A percentile compares a stretch with the other conserved stretches of the same genome.
Evolutionary conservation across 352 stramenopile genomes (phyloP).

Genomic region (Globisporangium okanoganense): DNA sequence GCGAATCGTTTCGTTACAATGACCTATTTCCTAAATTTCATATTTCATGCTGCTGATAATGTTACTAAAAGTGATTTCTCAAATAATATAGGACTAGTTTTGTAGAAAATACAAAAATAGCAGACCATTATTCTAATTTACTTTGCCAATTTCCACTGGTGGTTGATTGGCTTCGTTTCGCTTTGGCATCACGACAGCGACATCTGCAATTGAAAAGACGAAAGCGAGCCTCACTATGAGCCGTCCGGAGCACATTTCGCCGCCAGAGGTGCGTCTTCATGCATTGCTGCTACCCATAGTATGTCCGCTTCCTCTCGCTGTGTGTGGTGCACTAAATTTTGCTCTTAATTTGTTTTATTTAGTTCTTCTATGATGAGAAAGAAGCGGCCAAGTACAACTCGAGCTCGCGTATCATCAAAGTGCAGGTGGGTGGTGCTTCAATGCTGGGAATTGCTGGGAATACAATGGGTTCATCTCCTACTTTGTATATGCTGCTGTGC

Average conservation of each 20-base stretch:
- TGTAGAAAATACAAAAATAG: neutral
- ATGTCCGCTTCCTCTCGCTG: neutral
- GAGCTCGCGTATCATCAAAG: conserved; percentile 90
- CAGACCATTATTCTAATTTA: neutral
- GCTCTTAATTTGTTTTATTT: neutral
- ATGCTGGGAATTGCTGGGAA: neutral
- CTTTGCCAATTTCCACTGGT: neutral
- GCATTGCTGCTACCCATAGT: neutral
- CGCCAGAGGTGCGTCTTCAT: conserved; percentile 57
- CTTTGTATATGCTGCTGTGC: neutral
- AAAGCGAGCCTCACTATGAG: conserved; percentile 47
- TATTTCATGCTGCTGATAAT: too few relatives aligned
- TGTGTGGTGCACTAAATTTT: neutral
- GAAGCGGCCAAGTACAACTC: conserved; percentile 92
- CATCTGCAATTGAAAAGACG: conserved; percentile 2
- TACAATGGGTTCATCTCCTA: neutral
- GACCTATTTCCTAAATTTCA: too few relatives aligned
- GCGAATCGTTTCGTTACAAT: too few relatives aligned
- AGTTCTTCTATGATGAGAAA: conserved; percentile 92
- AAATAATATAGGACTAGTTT: neutral
- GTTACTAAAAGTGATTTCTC: too few relatives aligned
- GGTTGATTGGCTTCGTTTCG: conserved; percentile 25
- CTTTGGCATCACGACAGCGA: conserved; percentile 7
- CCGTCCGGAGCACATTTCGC: conserved; percentile 83
- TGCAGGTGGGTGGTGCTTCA: conserved; percentile 61